phyloP scores from a whole-genome alignment of 441 rosid genomes.

The Populus hybrid region DNA sequence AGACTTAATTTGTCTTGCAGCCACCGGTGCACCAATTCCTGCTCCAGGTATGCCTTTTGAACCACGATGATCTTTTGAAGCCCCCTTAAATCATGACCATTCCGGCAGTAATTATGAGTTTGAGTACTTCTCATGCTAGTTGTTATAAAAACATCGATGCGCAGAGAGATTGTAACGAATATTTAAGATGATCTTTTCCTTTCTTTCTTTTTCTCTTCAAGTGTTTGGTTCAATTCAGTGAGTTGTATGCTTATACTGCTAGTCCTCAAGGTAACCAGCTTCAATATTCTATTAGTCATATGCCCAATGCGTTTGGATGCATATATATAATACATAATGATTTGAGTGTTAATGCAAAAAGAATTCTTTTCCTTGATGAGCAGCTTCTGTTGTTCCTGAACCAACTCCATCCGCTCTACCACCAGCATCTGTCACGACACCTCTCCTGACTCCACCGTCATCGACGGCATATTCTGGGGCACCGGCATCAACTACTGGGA shows the following conservation, averaged over 20 bases:
- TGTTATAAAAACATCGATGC: background rate
- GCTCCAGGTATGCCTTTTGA: slow-evolving; percentile 56
- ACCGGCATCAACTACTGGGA: slow-evolving; percentile 47
- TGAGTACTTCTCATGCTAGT: background rate
- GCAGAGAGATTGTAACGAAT: background rate
- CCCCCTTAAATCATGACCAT: background rate
- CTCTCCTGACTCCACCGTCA: slow-evolving; percentile 44
- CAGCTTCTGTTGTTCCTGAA: slow-evolving; percentile 50
- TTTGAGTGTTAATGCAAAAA: background rate
- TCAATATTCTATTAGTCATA: background rate
- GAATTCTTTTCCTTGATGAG: background rate
- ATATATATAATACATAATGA: background rate
- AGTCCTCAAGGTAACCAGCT: slow-evolving; percentile 41
- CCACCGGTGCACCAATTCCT: slow-evolving; percentile 57
- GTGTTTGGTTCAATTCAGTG: background rate
- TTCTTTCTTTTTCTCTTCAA: background rate
- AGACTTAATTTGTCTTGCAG: slow-evolving; percentile 30
- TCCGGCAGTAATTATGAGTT: background rate
- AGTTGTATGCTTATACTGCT: slow-evolving; percentile 10
- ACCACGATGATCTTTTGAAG: background rate
- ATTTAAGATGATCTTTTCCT: background rate
- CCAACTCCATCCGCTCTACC: slow-evolving; percentile 48
- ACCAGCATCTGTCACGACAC: slow-evolving; percentile 55
- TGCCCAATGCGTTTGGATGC: background rate
- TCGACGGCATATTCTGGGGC: slow-evolving; percentile 29